Base-by-base conservation (phyloP, 352 stramenopile genomes). In the Phytophthora tubulina region DNA sequence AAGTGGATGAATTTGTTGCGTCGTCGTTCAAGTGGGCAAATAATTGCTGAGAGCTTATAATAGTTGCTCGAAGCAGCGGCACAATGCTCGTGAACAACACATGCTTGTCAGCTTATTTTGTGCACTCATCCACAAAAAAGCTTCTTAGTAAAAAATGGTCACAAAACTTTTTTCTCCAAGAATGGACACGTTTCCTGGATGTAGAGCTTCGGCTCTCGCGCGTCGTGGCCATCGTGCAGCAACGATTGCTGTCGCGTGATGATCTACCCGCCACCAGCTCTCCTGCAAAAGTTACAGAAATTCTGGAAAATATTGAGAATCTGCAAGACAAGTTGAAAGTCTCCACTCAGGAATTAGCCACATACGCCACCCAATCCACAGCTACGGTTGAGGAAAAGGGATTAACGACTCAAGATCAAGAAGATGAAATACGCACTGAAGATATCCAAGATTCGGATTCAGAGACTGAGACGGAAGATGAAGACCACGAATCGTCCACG, bases 381-480 rank as follows among this genome's bases (percentile, higher is more conserved):
- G 38, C 31, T 39, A 32, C 33, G 17, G 11, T 10, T 61, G n/a
- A 38, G 27, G 32, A 54, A 38, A 32, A 51, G 7, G 11, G 7
- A 15, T 1, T 51, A 32, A 30, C 30, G 11, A 17, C 9, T 45
- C 35, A 45, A 35, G 52, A 48, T 27, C 21, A 27, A 27, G 21
- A 1, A 27, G 1, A 27, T 27, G 21, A 27, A 27, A 27, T 27
- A 27, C 21, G 21, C 15, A n/a, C 33, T 31, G 32, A 35, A 55
- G 45, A 35, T 11, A 48, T 36, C 30, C 15, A 39, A 27, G 14
- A 11, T 10, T 41, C 33, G 2, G 44, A 35, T 35, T 55, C 57
- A 9, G 57, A 65, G 38, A 65, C 45, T 1, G 56, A 64, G 31
- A 65, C 57, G 38, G 33, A 65, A 44, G 58, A 52, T 15, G 48